phyloP scores from a whole-genome alignment of 371 early-diverging fungal species.

The Nematocida major region DNA sequence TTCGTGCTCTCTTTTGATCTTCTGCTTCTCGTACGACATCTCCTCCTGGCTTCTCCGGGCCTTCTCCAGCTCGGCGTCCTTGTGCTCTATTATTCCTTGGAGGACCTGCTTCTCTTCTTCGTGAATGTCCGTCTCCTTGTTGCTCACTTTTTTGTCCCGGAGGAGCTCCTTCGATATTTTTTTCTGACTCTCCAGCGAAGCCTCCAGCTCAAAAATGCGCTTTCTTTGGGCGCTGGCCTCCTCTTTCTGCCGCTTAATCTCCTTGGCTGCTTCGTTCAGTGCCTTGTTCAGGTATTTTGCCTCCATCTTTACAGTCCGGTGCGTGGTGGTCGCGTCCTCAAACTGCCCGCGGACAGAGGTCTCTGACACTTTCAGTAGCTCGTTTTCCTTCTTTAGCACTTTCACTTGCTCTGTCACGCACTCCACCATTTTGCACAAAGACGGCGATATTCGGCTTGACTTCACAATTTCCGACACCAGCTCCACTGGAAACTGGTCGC shows the following conservation, averaged over 20 bases:
- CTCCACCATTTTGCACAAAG: conserved; percentile 56
- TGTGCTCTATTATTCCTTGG: conserved; percentile 50
- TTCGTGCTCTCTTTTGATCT: conserved; percentile 21
- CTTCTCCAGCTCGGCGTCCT: conserved; percentile 34
- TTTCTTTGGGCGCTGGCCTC: conserved; percentile 38
- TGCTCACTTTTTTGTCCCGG: conserved; percentile 42
- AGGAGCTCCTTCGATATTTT: conserved; percentile 53
- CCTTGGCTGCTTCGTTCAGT: conserved; percentile 16
- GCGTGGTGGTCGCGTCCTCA: not conserved
- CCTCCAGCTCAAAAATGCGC: conserved; percentile 50
- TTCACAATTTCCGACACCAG: conserved; percentile 51
- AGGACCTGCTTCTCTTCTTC: conserved; percentile 53
- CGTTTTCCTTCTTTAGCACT: conserved; percentile 23
- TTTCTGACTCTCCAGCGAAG: conserved; percentile 58
- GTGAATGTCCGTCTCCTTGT: conserved; percentile 39
- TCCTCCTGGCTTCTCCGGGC: conserved; percentile 28
- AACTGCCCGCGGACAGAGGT: conserved; percentile 13
- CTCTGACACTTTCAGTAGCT: conserved; percentile 17
- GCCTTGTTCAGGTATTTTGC: conserved; percentile 34
- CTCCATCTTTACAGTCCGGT: conserved; percentile 22
- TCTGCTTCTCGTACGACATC: conserved; percentile 25
- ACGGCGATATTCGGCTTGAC: conserved; percentile 53
- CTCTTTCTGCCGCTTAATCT: conserved; percentile 43
- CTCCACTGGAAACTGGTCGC: conserved; percentile 48
- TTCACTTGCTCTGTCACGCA: conserved; percentile 50